Conservation (phyloP, 768 basidiomycete species). For the Trametes cingulata region DNA sequence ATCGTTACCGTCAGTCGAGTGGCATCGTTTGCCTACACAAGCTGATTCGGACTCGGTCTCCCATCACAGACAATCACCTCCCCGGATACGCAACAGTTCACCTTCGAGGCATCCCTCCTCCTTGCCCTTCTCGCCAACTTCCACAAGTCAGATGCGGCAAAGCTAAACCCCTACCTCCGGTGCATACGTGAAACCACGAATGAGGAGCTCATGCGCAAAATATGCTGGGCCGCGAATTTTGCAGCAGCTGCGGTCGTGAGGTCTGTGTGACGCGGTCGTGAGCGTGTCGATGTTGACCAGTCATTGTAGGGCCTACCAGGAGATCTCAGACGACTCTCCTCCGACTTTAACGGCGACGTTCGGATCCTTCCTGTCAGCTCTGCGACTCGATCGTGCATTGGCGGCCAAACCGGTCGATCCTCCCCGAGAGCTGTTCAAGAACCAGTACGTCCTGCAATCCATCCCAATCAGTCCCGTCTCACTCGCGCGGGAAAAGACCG, state of each 20-base stretch:
- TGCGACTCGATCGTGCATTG: constrained; percentile 57
- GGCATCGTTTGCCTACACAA: background rate
- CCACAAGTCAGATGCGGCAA: constrained; percentile 71
- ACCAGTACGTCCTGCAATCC: constrained; percentile 44
- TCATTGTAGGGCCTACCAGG: constrained; percentile 52
- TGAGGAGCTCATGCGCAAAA: constrained; percentile 52
- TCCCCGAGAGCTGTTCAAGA: constrained; percentile 55
- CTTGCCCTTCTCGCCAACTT: constrained; percentile 68
- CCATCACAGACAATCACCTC: constrained; percentile 58
- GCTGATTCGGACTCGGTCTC: too few relatives aligned
- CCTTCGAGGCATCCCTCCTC: constrained; percentile 60
- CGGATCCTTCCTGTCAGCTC: constrained; percentile 50
- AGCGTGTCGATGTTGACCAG: background rate
- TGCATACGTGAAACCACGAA: constrained; percentile 51
- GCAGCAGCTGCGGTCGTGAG: constrained; percentile 51
- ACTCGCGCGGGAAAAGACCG: constrained; percentile 43
- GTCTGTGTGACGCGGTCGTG: too few relatives aligned
- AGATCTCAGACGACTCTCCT: constrained; percentile 51
- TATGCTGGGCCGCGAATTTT: constrained; percentile 58
- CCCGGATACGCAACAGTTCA: constrained; percentile 53
- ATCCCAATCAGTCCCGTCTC: background rate
- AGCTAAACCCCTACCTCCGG: constrained; percentile 65
- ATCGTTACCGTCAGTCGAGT: constrained; percentile 45
- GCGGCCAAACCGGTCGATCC: constrained; percentile 46
- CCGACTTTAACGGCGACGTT: constrained; percentile 52